A percentile compares a stretch with the other conserved stretches of the same genome.
phyloP scores from a whole-genome alignment of 176 grass and related monocot genomes.

The Juncus inflexus region DNA sequence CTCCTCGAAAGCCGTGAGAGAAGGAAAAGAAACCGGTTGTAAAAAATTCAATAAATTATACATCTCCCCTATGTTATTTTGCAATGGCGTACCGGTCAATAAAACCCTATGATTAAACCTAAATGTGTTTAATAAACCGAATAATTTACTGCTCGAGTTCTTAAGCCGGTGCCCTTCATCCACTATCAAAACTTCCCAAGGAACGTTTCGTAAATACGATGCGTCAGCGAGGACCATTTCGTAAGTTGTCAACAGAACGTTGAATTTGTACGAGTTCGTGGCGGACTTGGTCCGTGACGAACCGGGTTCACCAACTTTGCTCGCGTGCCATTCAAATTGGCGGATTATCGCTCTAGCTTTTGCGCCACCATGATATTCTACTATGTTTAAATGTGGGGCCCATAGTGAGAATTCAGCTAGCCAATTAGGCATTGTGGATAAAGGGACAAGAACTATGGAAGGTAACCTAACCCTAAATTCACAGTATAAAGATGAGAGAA shows the following conservation, averaged over 20 bases:
- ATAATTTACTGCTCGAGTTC: constrained; percentile 97
- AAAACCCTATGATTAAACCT: constrained; percentile 94
- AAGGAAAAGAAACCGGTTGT: constrained; percentile 92
- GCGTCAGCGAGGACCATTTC: constrained; percentile 97
- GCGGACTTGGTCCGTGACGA: constrained; percentile 24
- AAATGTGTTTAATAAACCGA: constrained; percentile 78
- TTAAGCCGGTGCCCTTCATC: constrained; percentile 96
- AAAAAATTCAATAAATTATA: constrained; percentile 96
- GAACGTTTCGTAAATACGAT: constrained; percentile 75
- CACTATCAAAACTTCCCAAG: constrained; percentile 98
- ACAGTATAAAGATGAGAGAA: constrained; percentile 79
- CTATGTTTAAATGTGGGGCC: constrained; percentile 95
- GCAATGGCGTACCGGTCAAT: constrained; percentile 93
- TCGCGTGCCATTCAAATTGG: constrained; percentile 91
- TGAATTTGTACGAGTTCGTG: constrained; percentile 75
- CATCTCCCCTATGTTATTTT: constrained; percentile 99
- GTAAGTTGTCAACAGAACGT: constrained; percentile 90
- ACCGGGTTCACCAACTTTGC: constrained; percentile 44
- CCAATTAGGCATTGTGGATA: constrained; percentile 99
- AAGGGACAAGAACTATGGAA: constrained; percentile 86
- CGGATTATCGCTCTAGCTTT: constrained; percentile 83
- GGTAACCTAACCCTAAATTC: constrained; percentile 83
- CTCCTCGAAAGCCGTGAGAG: constrained; percentile 83
- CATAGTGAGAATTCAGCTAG: constrained; percentile 92
- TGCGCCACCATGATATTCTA: constrained; percentile 96